phyloP scores from a whole-genome alignment of 305 asterid species.

The Stenogyne calaminthoides region DNA sequence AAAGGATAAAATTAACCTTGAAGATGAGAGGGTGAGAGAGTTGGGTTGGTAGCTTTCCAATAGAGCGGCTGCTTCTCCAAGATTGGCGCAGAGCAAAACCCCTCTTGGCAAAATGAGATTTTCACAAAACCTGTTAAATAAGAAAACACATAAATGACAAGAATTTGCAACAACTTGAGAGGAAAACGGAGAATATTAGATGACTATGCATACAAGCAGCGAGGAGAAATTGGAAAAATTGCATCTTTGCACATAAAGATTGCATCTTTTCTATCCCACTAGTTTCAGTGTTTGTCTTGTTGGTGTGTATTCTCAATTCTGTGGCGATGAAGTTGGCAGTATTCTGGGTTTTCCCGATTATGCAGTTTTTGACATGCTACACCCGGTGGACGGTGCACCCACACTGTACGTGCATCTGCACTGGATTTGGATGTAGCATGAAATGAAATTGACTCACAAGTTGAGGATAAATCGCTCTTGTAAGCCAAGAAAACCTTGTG shows the following conservation, averaged over 20 bases:
- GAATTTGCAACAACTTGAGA: not conserved
- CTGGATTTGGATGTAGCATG: too few species aligned
- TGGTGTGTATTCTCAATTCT: slow-evolving; percentile 9
- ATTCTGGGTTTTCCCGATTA: not conserved
- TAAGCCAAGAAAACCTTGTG: too few species aligned
- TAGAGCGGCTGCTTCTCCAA: slow-evolving; percentile 62
- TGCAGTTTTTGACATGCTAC: not conserved
- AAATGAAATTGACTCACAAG: too few species aligned
- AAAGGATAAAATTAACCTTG: slow-evolving; percentile 45
- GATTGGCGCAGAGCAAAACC: slow-evolving; percentile 79
- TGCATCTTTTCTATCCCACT: not conserved
- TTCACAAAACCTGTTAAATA: slow-evolving; percentile 42
- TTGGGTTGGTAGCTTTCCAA: slow-evolving; percentile 90
- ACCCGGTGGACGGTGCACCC: not conserved
- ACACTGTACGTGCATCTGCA: too few species aligned
- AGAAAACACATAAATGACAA: not conserved
- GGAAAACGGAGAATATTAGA: not conserved
- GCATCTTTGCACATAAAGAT: slow-evolving; percentile 44
- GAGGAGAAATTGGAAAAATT: slow-evolving; percentile 39
- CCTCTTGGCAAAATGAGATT: slow-evolving; percentile 49
- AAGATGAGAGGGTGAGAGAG: slow-evolving; percentile 87
- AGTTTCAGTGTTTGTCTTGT: not conserved
- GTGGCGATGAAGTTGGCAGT: slow-evolving; percentile 18
- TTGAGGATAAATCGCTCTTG: too few species aligned
- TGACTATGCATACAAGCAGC: slow-evolving; percentile 38